phyloP scores from a whole-genome alignment of 2,329 filamentous ascomycete species.

The Beauveria rudraprayagi region DNA sequence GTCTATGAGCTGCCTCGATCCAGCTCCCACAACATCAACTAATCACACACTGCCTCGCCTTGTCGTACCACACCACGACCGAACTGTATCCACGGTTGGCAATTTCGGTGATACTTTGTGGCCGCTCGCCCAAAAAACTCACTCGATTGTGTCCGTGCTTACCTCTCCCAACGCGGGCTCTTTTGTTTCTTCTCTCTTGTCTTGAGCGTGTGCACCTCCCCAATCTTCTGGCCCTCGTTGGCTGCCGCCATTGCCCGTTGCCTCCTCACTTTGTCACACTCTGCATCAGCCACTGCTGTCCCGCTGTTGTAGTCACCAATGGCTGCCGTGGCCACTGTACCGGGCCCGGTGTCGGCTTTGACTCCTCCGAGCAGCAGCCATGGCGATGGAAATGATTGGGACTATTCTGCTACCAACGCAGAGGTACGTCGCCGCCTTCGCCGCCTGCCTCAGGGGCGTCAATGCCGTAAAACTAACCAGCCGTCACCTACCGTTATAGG shows the following conservation, averaged over 20 bases:
- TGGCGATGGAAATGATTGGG: conserved; percentile 39
- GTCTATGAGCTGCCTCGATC: background rate
- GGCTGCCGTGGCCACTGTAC: conserved; percentile 45
- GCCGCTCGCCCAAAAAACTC: background rate
- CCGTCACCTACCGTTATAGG: background rate
- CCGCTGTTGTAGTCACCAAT: conserved; percentile 25
- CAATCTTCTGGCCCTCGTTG: background rate
- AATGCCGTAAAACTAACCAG: background rate
- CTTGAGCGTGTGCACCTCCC: background rate
- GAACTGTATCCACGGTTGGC: background rate
- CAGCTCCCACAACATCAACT: background rate
- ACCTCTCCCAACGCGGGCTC: background rate
- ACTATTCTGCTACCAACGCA: conserved; percentile 23
- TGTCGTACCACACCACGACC: background rate
- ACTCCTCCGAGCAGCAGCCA: conserved; percentile 42
- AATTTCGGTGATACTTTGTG: background rate
- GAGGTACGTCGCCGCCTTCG: conserved; percentile 28
- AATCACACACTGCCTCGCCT: background rate
- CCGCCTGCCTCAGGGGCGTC: background rate
- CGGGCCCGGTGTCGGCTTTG: conserved; percentile 38
- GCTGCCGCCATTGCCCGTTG: background rate
- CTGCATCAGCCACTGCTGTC: background rate
- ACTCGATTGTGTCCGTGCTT: background rate
- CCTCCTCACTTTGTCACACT: background rate
- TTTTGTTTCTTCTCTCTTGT: background rate